Evolutionary conservation across 352 stramenopile genomes (phyloP).

Genomic region (Labyrinthula sp.): DNA sequence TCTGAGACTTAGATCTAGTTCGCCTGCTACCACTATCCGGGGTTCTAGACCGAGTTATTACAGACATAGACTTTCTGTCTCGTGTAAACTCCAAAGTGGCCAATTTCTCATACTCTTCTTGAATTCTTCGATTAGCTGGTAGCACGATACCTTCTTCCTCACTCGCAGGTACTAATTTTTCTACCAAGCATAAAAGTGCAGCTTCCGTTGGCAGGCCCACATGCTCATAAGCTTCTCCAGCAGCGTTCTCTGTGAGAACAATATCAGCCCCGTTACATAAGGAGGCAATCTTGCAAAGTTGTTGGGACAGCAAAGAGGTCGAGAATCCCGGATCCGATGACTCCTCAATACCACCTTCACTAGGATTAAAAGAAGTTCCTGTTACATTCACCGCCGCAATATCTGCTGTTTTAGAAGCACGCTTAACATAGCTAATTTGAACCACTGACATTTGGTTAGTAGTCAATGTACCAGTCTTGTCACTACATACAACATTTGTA

Average conservation of each 20-base stretch:
- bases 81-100: slow-evolving; percentile 85
- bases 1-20: too few relatives aligned
- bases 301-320: too few relatives aligned
- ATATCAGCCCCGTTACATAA: too few relatives aligned
- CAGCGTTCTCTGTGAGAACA: too few relatives aligned
- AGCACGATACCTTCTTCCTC: not conserved
- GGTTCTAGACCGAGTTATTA: slow-evolving; percentile 63
- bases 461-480: slow-evolving; percentile 84
- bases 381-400: too few relatives aligned
- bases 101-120: slow-evolving; percentile 64
- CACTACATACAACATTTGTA: slow-evolving; percentile 63
- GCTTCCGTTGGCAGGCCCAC: slow-evolving; percentile 88
- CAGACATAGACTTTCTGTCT: slow-evolving; percentile 92
- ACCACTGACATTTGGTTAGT: slow-evolving; percentile 90
- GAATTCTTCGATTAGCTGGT: slow-evolving; percentile 32
- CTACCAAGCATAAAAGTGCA: slow-evolving; percentile 72
- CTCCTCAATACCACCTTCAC: too few relatives aligned
- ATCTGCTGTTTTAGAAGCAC: too few relatives aligned
- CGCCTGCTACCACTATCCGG: too few relatives aligned
- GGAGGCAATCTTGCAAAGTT: too few relatives aligned
- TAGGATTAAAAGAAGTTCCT: too few relatives aligned
- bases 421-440: too few relatives aligned
- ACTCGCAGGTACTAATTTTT: slow-evolving; percentile 48
- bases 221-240: slow-evolving; percentile 53
- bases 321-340: too few relatives aligned